A percentile compares a stretch with the other conserved stretches of the same genome.
These are phyloP conservation scores for Ehretia macrophylla DNA, from an alignment of 257 asterid species.

Conservation along the genomic window DNA sequence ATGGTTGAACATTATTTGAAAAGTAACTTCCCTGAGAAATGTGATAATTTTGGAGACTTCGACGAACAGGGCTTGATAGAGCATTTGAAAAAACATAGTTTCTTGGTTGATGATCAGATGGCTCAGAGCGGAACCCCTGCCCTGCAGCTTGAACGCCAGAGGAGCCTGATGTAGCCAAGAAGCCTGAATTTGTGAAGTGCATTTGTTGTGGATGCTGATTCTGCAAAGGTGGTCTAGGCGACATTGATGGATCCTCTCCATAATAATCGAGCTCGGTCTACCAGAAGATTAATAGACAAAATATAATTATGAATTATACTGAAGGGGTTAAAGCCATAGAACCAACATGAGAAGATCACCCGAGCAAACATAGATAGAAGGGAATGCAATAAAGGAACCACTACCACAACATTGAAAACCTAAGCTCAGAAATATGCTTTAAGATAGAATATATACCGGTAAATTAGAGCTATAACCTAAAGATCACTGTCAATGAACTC, in stretches of 20 bases:
- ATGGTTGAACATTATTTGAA: slow-evolving; percentile 20
- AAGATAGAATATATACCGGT: too few relatives aligned
- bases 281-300: background rate
- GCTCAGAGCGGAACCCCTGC: slow-evolving; percentile 25
- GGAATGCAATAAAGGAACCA: too few relatives aligned
- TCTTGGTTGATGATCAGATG: slow-evolving; percentile 33
- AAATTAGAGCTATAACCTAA: too few relatives aligned
- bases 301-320: background rate
- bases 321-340: background rate
- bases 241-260: slow-evolving; percentile 39
- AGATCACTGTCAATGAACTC: too few relatives aligned
- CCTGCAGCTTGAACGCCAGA: slow-evolving; percentile 21
- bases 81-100: slow-evolving; percentile 46
- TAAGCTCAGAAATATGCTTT: too few relatives aligned
- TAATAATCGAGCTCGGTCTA: slow-evolving; percentile 39
- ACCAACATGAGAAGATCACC: background rate
- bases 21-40: slow-evolving; percentile 30
- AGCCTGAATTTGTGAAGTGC: slow-evolving; percentile 26
- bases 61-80: slow-evolving; percentile 44
- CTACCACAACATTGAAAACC: too few relatives aligned
- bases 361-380: background rate
- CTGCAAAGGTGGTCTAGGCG: slow-evolving; percentile 34
- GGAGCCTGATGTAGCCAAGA: slow-evolving; percentile 25
- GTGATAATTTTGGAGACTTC: slow-evolving; percentile 40
- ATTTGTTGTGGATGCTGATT: slow-evolving; percentile 18